Evolutionary conservation across 768 basidiomycete genomes (phyloP), one percentile per base, ranked within the genome.

Genomic region (Paxillus involutus): DNA sequence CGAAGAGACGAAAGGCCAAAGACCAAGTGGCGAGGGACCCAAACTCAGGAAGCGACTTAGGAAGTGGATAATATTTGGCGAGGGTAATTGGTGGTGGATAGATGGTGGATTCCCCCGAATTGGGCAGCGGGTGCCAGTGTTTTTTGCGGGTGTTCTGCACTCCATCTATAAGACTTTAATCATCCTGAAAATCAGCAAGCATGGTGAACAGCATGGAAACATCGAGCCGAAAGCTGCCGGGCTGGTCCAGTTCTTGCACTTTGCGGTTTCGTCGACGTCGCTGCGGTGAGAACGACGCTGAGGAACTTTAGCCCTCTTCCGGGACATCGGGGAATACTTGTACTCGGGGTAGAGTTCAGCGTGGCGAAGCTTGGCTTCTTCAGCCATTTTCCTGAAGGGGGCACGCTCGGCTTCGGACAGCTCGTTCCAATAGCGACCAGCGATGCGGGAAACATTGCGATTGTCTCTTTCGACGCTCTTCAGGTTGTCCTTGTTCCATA

Each of bases 361-460:
- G 58, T 88, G 85, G 46, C 73, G 69, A 4, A 59, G 61, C 53
- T 81, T 77, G 26, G 71, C 80, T 48, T 76, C 64, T 14, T 73
- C 75, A 3, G 87, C 86, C 62, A 72, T 62, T 14, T 61, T 63
- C 36, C 73, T 66, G 76, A 79, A 88, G 17, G 66, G 71, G 6
- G 64, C 70, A 49, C 77, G 80, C 61, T 82, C 77, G 21, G 72
- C 75, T 0, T 68, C 64, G 10, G 71, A 61, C 32, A 90, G 70
- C 49, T 78, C 65, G 45, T 80, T 80, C 91, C 91, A 94, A 58
- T 79, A 76, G 33, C 81, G 67, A 4, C 85, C 90, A 2, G 84
- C 87, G 48, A 90, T 79, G 51, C 83, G 78, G 53, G 85, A 87
- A 53, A 93, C 80, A 51, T 83, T 79, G 66, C 89, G 84, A 66